Evolutionary conservation across 2,329 filamentous ascomycete genomes (phyloP), one percentile per base, ranked within the genome.

Genomic region (Neonectria ditissima): DNA sequence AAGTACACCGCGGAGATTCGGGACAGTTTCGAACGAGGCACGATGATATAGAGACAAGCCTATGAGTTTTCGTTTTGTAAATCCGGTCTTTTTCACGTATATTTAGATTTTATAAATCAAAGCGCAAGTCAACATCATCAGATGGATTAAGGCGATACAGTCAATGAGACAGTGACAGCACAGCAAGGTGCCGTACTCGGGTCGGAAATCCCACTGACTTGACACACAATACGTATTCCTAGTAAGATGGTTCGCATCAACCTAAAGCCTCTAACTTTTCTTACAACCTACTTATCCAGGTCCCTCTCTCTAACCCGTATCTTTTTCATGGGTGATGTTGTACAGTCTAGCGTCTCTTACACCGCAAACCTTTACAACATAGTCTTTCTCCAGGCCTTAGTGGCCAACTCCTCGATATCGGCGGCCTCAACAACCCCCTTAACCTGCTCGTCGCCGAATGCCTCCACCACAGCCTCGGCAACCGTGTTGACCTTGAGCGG

Each of bases 1-100:
- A 97, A 97, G 84, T 99, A 99, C 80, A 99, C 96, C 48, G 89
- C 92, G 32, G 96, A 99, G 79, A 98, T 99, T 73, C 86, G 96
- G 76, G 96, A 99, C 76, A 97, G 92, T 79, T 99, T 99, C 78
- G 96, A 99, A 86, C 88, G 96, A 68, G 96, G 96, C 18, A 98
- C 96, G 4, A 97, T 97, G 87, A 96, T 98, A 78, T 98, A 76
- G 41, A 34, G 57, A 54, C 51, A 59, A 48, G 37, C 56, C 39
- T 44, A 60, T 61, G 65, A 26, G 67, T 65, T 64, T 64, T 62
- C 44, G 18, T 48, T 50, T 55, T 62, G n/a, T 61, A 62, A 51
- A 39, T 56, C 65, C 57, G 47, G 59, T 65, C 55, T 60, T 67
- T 52, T 43, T 18, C 18, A 18, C 37, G 53, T 28, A 4, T 51